Conservation (phyloP, 495 filamentous ascomycete genomes). For the Aspergillus taichungensis region DNA sequence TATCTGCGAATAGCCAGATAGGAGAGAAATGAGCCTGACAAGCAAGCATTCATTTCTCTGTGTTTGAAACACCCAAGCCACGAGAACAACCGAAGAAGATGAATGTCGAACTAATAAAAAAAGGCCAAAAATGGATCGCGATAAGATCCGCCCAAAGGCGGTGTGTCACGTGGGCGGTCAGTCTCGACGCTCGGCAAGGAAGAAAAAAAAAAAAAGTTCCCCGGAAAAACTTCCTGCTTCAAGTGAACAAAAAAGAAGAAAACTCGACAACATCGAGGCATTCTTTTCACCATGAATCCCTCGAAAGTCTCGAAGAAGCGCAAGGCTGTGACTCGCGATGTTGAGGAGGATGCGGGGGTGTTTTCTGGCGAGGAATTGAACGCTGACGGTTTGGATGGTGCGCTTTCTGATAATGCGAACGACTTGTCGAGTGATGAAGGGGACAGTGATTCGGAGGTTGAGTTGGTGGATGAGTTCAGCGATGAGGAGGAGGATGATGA, state of each 20-base stretch:
- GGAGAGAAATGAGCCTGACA: too few relatives aligned
- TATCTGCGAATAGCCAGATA: too few relatives aligned
- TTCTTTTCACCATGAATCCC: conserved; percentile 25
- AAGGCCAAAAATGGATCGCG: not conserved
- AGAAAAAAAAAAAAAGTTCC: conserved; percentile 26
- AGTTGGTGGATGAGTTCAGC: conserved; percentile 39
- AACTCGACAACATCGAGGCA: not conserved
- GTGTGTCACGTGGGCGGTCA: conserved; percentile 41
- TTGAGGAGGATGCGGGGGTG: conserved; percentile 41
- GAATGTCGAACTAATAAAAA: too few relatives aligned
- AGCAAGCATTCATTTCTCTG: too few relatives aligned
- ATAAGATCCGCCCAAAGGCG: conserved; percentile 18
- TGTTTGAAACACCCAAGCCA: too few relatives aligned
- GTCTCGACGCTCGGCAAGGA: conserved; percentile 8
- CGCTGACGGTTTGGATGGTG: conserved; percentile 52
- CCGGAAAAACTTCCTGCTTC: conserved; percentile 4
- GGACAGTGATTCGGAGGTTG: conserved; percentile 36
- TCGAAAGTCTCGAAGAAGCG: conserved; percentile 44
- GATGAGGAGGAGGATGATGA: conserved; percentile 33
- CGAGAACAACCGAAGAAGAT: too few relatives aligned
- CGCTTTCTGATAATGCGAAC: conserved; percentile 53
- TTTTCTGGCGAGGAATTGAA: conserved; percentile 60
- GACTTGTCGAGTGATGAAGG: conserved; percentile 35
- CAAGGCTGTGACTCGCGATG: conserved; percentile 49
- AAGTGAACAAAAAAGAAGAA: conserved; percentile 2